Evolutionary conservation across 2,329 filamentous ascomycete genomes (phyloP), one percentile per base, ranked within the genome.

Genomic region (Ceratocystis lukuohia): DNA sequence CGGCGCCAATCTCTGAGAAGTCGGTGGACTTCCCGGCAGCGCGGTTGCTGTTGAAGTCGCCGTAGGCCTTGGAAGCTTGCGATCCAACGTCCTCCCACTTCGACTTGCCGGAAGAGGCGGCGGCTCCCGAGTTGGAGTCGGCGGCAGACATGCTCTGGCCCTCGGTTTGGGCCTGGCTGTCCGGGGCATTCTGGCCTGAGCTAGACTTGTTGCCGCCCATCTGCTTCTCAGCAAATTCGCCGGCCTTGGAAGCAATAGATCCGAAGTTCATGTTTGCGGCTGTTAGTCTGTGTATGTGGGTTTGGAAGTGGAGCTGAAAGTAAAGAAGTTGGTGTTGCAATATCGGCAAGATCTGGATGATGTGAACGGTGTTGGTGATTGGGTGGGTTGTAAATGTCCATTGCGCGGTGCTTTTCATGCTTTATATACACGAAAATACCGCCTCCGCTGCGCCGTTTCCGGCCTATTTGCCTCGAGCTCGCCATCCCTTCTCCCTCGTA

Each of bases 181-280:
- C 41, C 33, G 61, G 46, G 53, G 61, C 62, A 50, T 64, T 66
- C 56, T 62, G 25, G 62, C 48, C 61, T 12, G 63, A 56, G 37
- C 45, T 44, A 33, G 25, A 25, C 45, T 46, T 50, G 59, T 57
- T 62, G 17, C 65, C 68, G 28, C 62, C 59, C 22, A 50, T n/a
- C 8, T 68, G 44, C 22, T 67, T 62, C 61, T 70, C 69, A 66
- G 69, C 56, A 63, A 71, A 70, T 65, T 70, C 67, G 67, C 71
- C 61, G 53, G 70, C 71, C 62, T 69, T 37, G 44, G 68, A 65
- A 46, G 68, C 67, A 57, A 72, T 57, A 67, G 70, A 70, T 69
- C 69, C 64, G 62, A 72, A 72, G 65, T 71, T 69, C 72, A 74
- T 73, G 8, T 22, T 69, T 33, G 56, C 37, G 22, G 12, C 17